Percentiles rank a stretch among this genome's conserved stretches.
phyloP scores from a whole-genome alignment of 306 rosid genomes.

The Pachyrhizus erosus region DNA sequence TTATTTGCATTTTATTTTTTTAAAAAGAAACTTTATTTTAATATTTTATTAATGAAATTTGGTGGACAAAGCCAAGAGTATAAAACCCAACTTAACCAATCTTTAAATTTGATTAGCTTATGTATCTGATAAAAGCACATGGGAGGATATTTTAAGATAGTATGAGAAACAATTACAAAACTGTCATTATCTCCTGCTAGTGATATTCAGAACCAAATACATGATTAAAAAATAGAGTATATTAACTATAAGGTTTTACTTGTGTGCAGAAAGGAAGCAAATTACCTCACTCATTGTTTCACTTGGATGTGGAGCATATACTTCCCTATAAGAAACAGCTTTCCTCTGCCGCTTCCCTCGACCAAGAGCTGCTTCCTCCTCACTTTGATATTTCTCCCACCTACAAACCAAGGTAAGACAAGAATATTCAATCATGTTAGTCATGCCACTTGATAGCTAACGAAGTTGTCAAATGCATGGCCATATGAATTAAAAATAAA shows the following conservation, averaged over 20 bases:
- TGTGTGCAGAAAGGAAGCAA: slow-evolving; percentile 42
- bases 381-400: slow-evolving; percentile 97
- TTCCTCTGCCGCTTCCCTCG: slow-evolving; percentile 97
- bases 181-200: neutral
- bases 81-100: slow-evolving; percentile 27
- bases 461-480: slow-evolving; percentile 25
- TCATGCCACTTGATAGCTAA: slow-evolving; percentile 40
- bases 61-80: neutral
- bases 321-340: slow-evolving; percentile 97
- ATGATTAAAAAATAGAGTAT: neutral
- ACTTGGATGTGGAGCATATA: slow-evolving; percentile 82
- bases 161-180: neutral
- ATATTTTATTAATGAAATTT: neutral
- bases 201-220: slow-evolving; percentile 25
- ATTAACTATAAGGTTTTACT: slow-evolving; percentile 34
- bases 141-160: slow-evolving; percentile 4
- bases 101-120: slow-evolving; percentile 2
- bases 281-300: slow-evolving; percentile 85
- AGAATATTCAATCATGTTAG: slow-evolving; percentile 22
- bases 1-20: neutral
- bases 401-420: slow-evolving; percentile 56
- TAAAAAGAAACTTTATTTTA: neutral
- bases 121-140: slow-evolving; percentile 4
- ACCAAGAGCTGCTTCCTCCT: slow-evolving; percentile 98
- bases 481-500: neutral